Base-by-base conservation (phyloP, 2,329 filamentous ascomycete species). In the Exutisphaerella laricina region DNA sequence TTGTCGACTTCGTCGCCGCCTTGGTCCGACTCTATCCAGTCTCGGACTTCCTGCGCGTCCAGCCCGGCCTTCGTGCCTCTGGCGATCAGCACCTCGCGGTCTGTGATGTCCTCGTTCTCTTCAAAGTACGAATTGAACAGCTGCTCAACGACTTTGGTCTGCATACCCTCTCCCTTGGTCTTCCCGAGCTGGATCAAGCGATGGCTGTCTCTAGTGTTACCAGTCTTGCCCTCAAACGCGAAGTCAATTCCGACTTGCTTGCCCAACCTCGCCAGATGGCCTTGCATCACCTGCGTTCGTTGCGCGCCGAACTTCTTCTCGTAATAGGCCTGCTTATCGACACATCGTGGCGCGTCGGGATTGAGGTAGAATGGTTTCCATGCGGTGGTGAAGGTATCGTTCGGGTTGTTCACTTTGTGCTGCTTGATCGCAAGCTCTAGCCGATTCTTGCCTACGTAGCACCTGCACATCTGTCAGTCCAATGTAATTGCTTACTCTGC, bases 351-450 rank as follows among this genome's bases (percentile, higher is more conserved):
- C 1, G 77, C 70, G 34, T 71, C 70, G 0, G 85, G 84, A 58
- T 89, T 81, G 39, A 94, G 77, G 63, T 90, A 89, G 69, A 85
- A 94, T 1, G 88, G 84, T 48, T 77, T 74, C 85, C 86, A 94
- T 48, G 74, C 75, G 10, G 85, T 78, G 34, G 72, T 75, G 68
- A 94, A 89, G 14, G 74, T 85, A 66, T 90, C 84, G 28, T 73
- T 64, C 7, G 70, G 76, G 37, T 70, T 67, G 0, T 83, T 79
- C 54, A 46, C 17, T 29, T 56, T 86, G 71, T 28, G 72, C 70
- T 56, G 75, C 70, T 70, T 62, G 48, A 94, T 90, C 49, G 84
- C 86, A 48, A 75, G 76, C 38, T 83, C 78, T 28, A 94, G 77
- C 26, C 85, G 80, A 50, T 80, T 80, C 61, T 86, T 84, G 64